These are phyloP conservation scores for Leccinum fibrillosum DNA, from an alignment of 768 basidiomycete species.

Conservation along the genomic window DNA sequence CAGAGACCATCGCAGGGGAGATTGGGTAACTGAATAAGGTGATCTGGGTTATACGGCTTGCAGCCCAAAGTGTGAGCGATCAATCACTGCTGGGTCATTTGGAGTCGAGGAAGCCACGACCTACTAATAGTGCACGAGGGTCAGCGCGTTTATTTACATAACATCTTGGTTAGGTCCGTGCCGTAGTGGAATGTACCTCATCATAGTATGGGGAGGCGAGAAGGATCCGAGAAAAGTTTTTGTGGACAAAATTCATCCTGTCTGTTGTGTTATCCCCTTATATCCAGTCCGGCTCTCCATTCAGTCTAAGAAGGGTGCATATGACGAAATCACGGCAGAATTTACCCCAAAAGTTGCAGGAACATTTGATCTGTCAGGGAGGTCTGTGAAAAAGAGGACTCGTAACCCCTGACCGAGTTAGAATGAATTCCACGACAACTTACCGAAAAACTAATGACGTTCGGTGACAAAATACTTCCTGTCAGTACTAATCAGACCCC, in stretches of 20 bases:
- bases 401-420: not conserved
- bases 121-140: not conserved
- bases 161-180: not conserved
- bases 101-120: not conserved
- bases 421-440: not conserved
- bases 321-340: not conserved
- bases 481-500: not conserved
- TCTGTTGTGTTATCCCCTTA: too few relatives aligned
- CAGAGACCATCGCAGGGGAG: not conserved
- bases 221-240: not conserved
- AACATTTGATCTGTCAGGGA: not conserved
- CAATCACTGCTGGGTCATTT: not conserved
- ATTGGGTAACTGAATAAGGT: not conserved
- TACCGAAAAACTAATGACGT: not conserved
- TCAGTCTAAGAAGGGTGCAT: not conserved
- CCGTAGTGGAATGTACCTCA: not conserved
- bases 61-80: not conserved
- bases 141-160: not conserved
- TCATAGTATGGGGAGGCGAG: not conserved
- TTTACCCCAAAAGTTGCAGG: not conserved
- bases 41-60: not conserved
- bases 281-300: too few relatives aligned
- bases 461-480: not conserved
- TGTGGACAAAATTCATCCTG: not conserved
- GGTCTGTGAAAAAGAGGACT: not conserved